phyloP scores from a whole-genome alignment of 139 green algal genomes.

The Diplosphaera chodatii region DNA sequence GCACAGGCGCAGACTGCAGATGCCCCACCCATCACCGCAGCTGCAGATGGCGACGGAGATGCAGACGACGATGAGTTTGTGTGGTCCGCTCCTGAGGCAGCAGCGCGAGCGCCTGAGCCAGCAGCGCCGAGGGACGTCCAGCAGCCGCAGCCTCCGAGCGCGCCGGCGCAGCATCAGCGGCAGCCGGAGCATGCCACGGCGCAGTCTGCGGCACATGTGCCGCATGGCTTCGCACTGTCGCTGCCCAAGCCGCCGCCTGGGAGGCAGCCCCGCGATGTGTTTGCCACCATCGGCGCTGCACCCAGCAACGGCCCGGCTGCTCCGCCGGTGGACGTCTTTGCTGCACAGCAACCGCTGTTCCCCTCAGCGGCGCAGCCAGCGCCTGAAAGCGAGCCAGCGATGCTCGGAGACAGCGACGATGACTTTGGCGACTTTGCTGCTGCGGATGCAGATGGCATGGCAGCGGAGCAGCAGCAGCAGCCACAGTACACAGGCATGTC shows the following conservation, averaged over 20 bases:
- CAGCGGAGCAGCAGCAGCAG: neutral
- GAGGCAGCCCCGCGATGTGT: neutral
- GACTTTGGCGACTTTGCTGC: neutral
- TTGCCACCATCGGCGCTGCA: neutral
- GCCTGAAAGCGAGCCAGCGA: neutral
- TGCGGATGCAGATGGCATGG: too few relatives aligned
- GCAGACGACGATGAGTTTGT: neutral
- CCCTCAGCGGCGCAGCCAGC: too few relatives aligned
- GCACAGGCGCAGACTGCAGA: too few relatives aligned
- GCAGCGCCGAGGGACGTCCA: neutral
- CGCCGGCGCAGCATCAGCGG: too few relatives aligned
- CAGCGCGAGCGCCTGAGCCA: too few relatives aligned
- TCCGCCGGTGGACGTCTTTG: neutral
- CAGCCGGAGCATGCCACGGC: too few relatives aligned
- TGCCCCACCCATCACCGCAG: too few relatives aligned
- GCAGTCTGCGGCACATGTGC: neutral
- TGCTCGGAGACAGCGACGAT: neutral
- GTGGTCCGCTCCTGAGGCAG: too few relatives aligned
- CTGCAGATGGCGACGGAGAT: neutral
- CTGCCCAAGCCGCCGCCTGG: neutral
- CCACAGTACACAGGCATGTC: too few relatives aligned
- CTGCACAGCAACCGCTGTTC: neutral
- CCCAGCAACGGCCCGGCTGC: too few relatives aligned
- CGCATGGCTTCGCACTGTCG: neutral
- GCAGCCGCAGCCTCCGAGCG: too few relatives aligned